phyloP scores from a whole-genome alignment of 495 filamentous ascomycete genomes.

The Penicillium salamii region DNA sequence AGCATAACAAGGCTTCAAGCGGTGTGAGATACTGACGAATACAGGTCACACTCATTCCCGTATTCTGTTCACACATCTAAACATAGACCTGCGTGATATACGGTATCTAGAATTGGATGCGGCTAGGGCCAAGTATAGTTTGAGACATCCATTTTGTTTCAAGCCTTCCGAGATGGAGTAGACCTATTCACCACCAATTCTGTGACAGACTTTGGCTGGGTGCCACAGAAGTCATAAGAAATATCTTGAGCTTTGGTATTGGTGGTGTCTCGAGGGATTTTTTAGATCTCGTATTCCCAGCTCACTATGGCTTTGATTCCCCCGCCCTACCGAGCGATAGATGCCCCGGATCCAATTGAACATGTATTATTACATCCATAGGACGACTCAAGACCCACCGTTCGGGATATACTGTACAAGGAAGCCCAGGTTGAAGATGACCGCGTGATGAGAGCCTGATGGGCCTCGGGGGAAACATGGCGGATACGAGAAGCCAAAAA shows the following conservation, averaged over 20 bases:
- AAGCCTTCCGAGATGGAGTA: neutral
- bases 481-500: neutral
- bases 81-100: constrained; percentile 2
- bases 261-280: constrained; percentile 15
- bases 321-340: too few species aligned
- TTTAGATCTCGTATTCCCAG: constrained; percentile 35
- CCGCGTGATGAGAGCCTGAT: constrained; percentile 1
- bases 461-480: neutral
- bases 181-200: too few species aligned
- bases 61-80: neutral
- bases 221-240: too few species aligned
- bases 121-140: constrained; percentile 3
- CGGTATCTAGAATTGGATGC: neutral
- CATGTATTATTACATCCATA: too few species aligned
- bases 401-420: neutral
- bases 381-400: too few species aligned
- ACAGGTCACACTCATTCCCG: constrained; percentile 8
- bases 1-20: constrained; percentile 3
- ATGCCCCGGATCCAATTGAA: constrained; percentile 2
- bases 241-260: constrained; percentile 2
- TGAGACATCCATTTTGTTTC: constrained; percentile 13
- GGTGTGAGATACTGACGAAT: constrained; percentile 5
- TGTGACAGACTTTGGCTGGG: too few species aligned
- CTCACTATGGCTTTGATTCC: neutral
- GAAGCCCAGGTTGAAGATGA: neutral